A percentile compares a stretch with the other conserved stretches of the same genome.
phyloP scores from a whole-genome alignment of 768 basidiomycete species.

The Tulasnella sp. region DNA sequence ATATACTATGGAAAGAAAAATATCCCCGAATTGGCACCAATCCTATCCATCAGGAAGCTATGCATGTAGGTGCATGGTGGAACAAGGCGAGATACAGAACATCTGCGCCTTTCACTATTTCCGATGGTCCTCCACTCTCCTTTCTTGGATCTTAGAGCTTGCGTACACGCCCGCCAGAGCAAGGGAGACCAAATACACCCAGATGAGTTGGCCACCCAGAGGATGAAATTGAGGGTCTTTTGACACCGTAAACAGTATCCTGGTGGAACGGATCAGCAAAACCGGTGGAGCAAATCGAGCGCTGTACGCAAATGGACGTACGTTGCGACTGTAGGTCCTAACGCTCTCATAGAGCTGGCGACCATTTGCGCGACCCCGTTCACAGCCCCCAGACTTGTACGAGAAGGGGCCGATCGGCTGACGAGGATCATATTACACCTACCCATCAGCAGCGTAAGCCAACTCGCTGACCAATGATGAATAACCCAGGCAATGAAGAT shows the following conservation, averaged over 20 bases:
- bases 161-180: background rate
- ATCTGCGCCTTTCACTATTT: too few relatives aligned
- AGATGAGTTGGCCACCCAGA: slow-evolving; percentile 10
- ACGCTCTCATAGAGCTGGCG: slow-evolving; percentile 15
- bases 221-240: slow-evolving; percentile 8
- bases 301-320: background rate
- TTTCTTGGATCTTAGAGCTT: slow-evolving; percentile 2
- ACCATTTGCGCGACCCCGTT: slow-evolving; percentile 22
- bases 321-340: slow-evolving; percentile 15
- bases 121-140: too few relatives aligned
- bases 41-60: too few relatives aligned
- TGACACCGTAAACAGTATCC: slow-evolving; percentile 3
- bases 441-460: background rate
- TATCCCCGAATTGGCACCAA: too few relatives aligned
- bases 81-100: too few relatives aligned
- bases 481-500: background rate
- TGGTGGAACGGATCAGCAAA: background rate
- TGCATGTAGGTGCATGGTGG: too few relatives aligned
- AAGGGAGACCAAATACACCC: background rate
- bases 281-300: background rate
- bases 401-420: slow-evolving; percentile 15
- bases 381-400: slow-evolving; percentile 17
- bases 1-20: too few relatives aligned
- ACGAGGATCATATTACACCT: slow-evolving; percentile 23
- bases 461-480: background rate